These are phyloP conservation scores for Kodamaea anthophila DNA, from an alignment of 1,139 yeast species.

Conservation along the genomic window DNA sequence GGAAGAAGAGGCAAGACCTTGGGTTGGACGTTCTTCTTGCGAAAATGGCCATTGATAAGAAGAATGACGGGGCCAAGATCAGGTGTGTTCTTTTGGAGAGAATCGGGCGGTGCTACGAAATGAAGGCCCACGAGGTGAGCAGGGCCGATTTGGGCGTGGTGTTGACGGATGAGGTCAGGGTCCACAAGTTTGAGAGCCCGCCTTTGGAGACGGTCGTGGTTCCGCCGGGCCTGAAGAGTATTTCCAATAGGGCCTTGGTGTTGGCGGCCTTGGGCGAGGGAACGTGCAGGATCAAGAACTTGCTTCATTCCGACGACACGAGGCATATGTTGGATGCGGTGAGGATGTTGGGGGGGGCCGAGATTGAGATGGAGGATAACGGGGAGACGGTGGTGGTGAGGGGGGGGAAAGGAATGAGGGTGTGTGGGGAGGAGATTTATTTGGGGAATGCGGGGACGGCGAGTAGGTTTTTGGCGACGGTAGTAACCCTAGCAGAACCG, in stretches of 20 bases:
- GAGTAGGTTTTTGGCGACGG: conserved; percentile 86
- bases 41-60: conserved; percentile 94
- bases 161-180: conserved; percentile 75
- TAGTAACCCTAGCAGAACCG: conserved; percentile 74
- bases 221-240: conserved; percentile 98
- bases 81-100: conserved; percentile 77
- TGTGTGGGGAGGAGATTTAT: conserved; percentile 62
- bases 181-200: conserved; percentile 46
- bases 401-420: conserved; percentile 80
- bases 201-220: conserved; percentile 47
- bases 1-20: conserved; percentile 51
- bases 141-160: conserved; percentile 79
- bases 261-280: conserved; percentile 91
- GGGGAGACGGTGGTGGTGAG: conserved; percentile 81
- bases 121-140: conserved; percentile 76
- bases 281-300: conserved; percentile 71
- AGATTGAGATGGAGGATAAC: conserved; percentile 72
- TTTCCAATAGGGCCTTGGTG: conserved; percentile 88
- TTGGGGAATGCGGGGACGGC: conserved; percentile 99
- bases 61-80: conserved; percentile 88
- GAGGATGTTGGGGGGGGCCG: conserved; percentile 71
- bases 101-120: conserved; percentile 86
- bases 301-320: conserved; percentile 93
- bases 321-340: conserved; percentile 93
- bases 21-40: conserved; percentile 66